These are phyloP conservation scores for Metschnikowia bowlesiae DNA, from an alignment of 805 yeast species.

Conservation along the genomic window DNA sequence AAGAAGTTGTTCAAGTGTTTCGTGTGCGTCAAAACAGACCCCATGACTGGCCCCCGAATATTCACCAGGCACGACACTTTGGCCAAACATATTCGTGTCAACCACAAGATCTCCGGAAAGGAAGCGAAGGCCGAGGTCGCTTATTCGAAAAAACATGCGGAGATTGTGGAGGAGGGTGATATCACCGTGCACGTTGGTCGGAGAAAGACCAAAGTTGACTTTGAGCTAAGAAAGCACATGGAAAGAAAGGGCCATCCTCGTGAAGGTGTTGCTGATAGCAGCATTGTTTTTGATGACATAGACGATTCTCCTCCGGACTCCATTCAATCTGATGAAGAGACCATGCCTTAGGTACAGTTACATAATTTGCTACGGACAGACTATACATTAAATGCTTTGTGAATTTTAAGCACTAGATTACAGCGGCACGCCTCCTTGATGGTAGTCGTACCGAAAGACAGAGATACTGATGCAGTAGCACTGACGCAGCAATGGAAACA, in stretches of 20 bases:
- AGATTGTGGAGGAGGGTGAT: slow-evolving; percentile 46
- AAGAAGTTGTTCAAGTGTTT: slow-evolving; percentile 83
- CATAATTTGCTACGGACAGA: background rate
- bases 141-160: slow-evolving; percentile 42
- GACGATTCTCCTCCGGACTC: slow-evolving; percentile 16
- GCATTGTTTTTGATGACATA: slow-evolving; percentile 12
- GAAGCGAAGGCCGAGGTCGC: slow-evolving; percentile 47
- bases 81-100: slow-evolving; percentile 72
- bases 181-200: slow-evolving; percentile 45
- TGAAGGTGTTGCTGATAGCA: slow-evolving; percentile 16
- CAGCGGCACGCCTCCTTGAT: background rate
- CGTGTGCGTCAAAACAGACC: slow-evolving; percentile 71
- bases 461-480: too few species aligned
- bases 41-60: slow-evolving; percentile 59
- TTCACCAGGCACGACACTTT: slow-evolving; percentile 93
- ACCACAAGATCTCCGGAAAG: slow-evolving; percentile 43
- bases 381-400: background rate
- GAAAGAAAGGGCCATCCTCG: slow-evolving; percentile 26
- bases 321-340: slow-evolving; percentile 8
- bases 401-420: slow-evolving; percentile 1
- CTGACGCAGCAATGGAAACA: too few species aligned
- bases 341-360: background rate
- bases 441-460: background rate
- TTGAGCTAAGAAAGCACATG: slow-evolving; percentile 43
- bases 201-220: slow-evolving; percentile 43